Evolutionary conservation across 345 rosid genomes (phyloP).

Genomic region (Carallia brachiata): DNA sequence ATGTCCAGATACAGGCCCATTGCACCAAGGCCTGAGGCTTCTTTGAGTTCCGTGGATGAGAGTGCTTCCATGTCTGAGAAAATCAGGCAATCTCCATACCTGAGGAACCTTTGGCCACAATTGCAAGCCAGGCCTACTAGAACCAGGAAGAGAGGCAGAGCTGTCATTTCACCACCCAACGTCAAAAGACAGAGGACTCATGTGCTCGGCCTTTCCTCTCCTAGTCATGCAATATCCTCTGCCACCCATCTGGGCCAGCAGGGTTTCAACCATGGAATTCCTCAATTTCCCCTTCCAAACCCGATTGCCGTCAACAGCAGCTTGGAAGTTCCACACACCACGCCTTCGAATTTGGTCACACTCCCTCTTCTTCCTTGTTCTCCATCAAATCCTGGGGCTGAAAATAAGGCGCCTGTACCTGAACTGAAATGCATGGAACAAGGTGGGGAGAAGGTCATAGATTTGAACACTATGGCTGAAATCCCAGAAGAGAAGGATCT

Average conservation of each 20-base stretch:
- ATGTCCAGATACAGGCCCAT: conserved; percentile 91
- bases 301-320: conserved; percentile 19
- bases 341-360: conserved; percentile 52
- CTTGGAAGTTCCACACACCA: conserved; percentile 26
- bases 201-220: conserved; percentile 26
- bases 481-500: conserved; percentile 59
- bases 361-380: conserved; percentile 72
- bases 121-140: conserved; percentile 83
- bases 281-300: conserved; percentile 40
- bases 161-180: conserved; percentile 45
- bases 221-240: conserved; percentile 24
- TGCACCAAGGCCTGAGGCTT: conserved; percentile 76
- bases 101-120: conserved; percentile 80
- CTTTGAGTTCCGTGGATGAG: conserved; percentile 30
- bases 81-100: conserved; percentile 72
- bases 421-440: conserved; percentile 41
- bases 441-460: conserved; percentile 33
- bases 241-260: conserved; percentile 32
- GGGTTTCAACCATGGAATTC: conserved; percentile 38
- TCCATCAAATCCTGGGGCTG: conserved; percentile 22
- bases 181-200: conserved; percentile 48
- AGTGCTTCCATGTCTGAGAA: conserved; percentile 53
- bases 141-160: conserved; percentile 82
- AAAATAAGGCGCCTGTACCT: conserved; percentile 14
- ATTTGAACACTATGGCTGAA: conserved; percentile 54